These are phyloP conservation scores for Beauveria sp. DNA, from an alignment of 2,329 filamentous ascomycete species.

Conservation along the genomic window DNA sequence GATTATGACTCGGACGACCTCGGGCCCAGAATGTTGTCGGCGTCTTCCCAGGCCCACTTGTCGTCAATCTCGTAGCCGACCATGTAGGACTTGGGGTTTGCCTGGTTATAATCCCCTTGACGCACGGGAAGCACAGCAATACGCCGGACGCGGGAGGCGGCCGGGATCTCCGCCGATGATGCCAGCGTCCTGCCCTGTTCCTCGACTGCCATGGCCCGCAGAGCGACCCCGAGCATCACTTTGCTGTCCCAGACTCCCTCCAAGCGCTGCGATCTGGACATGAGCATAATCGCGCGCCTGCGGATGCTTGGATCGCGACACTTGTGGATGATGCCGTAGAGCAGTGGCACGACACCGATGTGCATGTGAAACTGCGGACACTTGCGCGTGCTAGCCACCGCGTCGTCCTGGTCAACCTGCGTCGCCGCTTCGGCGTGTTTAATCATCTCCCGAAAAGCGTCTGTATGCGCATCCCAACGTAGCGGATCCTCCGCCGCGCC, in stretches of 20 bases:
- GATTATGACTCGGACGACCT: background rate
- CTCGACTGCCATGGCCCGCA: background rate
- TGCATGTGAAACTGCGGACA: constrained; percentile 10
- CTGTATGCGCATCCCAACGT: constrained; percentile 7
- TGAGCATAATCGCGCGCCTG: background rate
- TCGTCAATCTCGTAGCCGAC: constrained; percentile 4
- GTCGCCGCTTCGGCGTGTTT: background rate
- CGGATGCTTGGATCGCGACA: constrained; percentile 11
- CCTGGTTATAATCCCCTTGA: background rate
- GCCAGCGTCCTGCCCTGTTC: background rate
- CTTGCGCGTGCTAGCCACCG: background rate
- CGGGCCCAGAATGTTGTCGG: background rate
- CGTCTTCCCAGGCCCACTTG: constrained; percentile 6
- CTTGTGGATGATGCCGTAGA: constrained; percentile 4
- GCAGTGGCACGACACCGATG: constrained; percentile 3
- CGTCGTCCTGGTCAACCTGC: background rate
- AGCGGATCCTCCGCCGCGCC: background rate
- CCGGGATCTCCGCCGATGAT: constrained; percentile 5
- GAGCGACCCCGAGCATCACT: background rate
- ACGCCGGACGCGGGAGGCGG: background rate
- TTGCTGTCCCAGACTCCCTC: constrained; percentile 9
- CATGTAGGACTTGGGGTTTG: background rate
- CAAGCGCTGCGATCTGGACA: background rate
- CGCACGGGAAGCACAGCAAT: background rate
- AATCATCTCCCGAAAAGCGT: background rate